Evolutionary conservation across 2,329 filamentous ascomycete genomes (phyloP).

Genomic region (Rachicladosporium sp.): DNA sequence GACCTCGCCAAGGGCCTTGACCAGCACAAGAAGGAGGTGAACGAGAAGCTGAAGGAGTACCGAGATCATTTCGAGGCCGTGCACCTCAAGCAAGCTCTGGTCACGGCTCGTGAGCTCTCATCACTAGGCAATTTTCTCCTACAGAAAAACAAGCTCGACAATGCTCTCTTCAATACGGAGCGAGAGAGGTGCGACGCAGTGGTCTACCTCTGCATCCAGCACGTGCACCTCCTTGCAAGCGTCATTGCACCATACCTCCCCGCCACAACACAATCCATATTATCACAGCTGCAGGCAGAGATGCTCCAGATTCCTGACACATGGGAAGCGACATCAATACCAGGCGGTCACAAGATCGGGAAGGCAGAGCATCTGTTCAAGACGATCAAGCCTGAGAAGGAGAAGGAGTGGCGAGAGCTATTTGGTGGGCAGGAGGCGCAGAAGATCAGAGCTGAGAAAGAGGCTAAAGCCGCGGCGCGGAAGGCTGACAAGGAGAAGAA

Average conservation of each 20-base stretch:
- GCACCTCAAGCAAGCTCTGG: conserved; percentile 55
- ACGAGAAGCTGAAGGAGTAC: conserved; percentile 55
- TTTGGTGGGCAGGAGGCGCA: conserved; percentile 57
- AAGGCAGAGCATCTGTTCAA: conserved; percentile 70
- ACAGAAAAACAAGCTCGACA: conserved; percentile 50
- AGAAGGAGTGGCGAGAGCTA: conserved; percentile 67
- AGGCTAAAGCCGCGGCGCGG: conserved; percentile 53
- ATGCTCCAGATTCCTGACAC: conserved; percentile 33
- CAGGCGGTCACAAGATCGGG: conserved; percentile 68
- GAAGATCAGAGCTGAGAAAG: conserved; percentile 55
- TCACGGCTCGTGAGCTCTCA: conserved; percentile 55
- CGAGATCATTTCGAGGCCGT: conserved; percentile 57
- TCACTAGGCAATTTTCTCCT: conserved; percentile 47
- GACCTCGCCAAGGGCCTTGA: conserved; percentile 18
- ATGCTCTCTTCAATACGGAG: conserved; percentile 46
- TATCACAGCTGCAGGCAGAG: conserved; percentile 54
- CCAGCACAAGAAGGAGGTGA: conserved; percentile 47
- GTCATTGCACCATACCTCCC: conserved; percentile 79
- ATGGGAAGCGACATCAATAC: conserved; percentile 49
- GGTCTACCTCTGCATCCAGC: conserved; percentile 70
- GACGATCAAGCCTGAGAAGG: conserved; percentile 70
- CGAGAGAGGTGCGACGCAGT: conserved; percentile 48
- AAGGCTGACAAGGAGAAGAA: conserved; percentile 53
- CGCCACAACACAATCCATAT: conserved; percentile 60
- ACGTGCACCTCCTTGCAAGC: conserved; percentile 68